Base-by-base conservation (phyloP, 805 yeast species). In the Wickerhamiella azyma region DNA sequence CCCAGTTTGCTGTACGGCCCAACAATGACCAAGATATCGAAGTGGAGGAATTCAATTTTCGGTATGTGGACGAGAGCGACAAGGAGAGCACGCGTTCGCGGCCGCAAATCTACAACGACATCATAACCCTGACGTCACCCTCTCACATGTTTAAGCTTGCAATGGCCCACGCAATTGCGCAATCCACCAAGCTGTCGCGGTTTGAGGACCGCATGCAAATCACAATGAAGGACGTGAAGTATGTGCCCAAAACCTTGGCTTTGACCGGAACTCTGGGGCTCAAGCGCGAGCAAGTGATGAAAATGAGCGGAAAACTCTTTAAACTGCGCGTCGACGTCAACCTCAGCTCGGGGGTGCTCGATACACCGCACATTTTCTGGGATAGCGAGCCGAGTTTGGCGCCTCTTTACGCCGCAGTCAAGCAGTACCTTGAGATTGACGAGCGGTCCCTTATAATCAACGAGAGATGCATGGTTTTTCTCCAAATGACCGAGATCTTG, bases 341-440 rank as follows among this genome's bases (percentile, higher is more conserved):
- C 59, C 66, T 92, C 42, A 80, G 89, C 3, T 84, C 96, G 9
- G 84, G 84, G 52, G 86, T 92, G 18, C 68, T 92, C 45, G 98
- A 92, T 58, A 86, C 95, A 0, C 98, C 98, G 0, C 95, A 85
- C 51, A 86, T 85, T 58, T 92, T 92, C 62, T 92, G 98, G 98
- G 83, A 88, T 26, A 64, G 66, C 51, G 98, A 92, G 64, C 98
- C 98, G 5, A 88, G 94, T 33, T 71, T 92, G 53, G 94, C 89
- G 60, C 97, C 97, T 3, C 67, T 92, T 37, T 92, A 92, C 62
- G 70, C 71, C 30, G 96, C 96, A 1, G 79, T 88, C 47, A 67
- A 96, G 48, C 96, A 92, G 52, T 92, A 92, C 57, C 66, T 92
- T 47, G 98, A 92, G 63, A 88, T 92, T 51, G 96, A 89, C 59